Base-by-base conservation (phyloP, 306 rosid genomes). In the Citrullus colocynthis region DNA sequence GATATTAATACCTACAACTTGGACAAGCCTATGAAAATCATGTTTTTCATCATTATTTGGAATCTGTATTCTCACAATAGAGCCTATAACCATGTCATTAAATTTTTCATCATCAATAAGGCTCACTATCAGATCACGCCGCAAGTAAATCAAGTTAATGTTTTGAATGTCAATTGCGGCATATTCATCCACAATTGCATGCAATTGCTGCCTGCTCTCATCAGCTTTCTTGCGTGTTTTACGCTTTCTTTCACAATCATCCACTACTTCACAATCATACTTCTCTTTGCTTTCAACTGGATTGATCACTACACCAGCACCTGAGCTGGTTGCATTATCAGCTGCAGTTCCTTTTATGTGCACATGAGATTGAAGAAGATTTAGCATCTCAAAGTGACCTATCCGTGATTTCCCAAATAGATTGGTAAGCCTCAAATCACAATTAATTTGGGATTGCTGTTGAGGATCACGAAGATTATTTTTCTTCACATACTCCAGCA, bases 11-110 rank as follows among this genome's bases (percentile, higher is more conserved):
- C 99, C 99, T 84, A 87, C 88, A 82, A 95, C 93, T 85, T 90
- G 97, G 69, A 91, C 99, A 88, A 95, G 98, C 88, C 99, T 89
- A 82, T 92, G 88, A 82, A 88, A 83, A 63, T 92, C 99, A 66
- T 87, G 96, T 85, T 92, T 95, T 78, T 86, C 86, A 81, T 91
- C 98, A 77, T 84, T 74, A 62, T 83, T 82, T 76, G 91, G 84
- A 75, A 91, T 76, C 88, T 89, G 88, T 82, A 92, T 89, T 81
- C 98, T 90, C 82, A 95, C 99, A 85, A 92, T 78, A 72, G 98
- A 91, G 78, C 98, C 99, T 79, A 88, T 89, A 78, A 89, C 96
- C 85, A 81, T 95, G 48, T 90, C 90, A 18, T 74, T 85, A 79
- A 89, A 85, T 78, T 82, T 95, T 60, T 92, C 90, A 65, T 71